Evolutionary conservation across 2,329 filamentous ascomycete genomes (phyloP), one percentile per base, ranked within the genome.

Genomic region (Claviceps humidiphila): DNA sequence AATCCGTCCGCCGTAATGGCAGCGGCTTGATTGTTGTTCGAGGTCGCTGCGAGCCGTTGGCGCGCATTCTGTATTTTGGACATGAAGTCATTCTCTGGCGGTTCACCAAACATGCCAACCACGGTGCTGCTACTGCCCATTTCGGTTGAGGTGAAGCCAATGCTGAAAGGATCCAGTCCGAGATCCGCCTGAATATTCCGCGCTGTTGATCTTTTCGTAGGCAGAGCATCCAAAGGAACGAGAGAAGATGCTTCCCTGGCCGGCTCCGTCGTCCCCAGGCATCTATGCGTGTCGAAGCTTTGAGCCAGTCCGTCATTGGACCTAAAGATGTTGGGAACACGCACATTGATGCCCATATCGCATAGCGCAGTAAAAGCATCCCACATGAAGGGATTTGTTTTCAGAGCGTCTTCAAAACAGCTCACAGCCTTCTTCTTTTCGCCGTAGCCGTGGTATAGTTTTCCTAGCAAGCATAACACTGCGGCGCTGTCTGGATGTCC

Each of bases 381-480:
- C 93, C 93, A 98, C 80, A 95, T 93, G 68, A 97, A 91, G 1
- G 93, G 90, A 62, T 97, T 98, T 51, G 83, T 68, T 68, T 90
- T 94, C 60, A 98, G 72, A 5, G 90, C 82, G 55, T 94, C 89
- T 58, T 95, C 89, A 64, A 93, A 97, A 66, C 81, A 89, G 58
- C 86, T 80, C 16, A 91, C 82, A 7, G 93, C 90, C 67, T 87
- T 89, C 59, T 85, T 85, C 62, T 86, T 86, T 61, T 87, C 78
- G 59, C 95, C 86, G 60, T 93, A 84, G 2, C 80, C 87, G 48
- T 85, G 81, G 71, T 89, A 91, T 30, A 98, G 74, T 68, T 94
- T 95, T 26, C 89, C 93, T 34, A 95, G 75, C 40, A 98, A 71
- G 61, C 87, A 93, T 57, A 82, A 76, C n/a, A 91, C 80, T 1